Percentiles rank a stretch among this genome's conserved stretches.
phyloP scores from a whole-genome alignment of 2,329 filamentous ascomycete genomes.

The Fusarium zealandicum region DNA sequence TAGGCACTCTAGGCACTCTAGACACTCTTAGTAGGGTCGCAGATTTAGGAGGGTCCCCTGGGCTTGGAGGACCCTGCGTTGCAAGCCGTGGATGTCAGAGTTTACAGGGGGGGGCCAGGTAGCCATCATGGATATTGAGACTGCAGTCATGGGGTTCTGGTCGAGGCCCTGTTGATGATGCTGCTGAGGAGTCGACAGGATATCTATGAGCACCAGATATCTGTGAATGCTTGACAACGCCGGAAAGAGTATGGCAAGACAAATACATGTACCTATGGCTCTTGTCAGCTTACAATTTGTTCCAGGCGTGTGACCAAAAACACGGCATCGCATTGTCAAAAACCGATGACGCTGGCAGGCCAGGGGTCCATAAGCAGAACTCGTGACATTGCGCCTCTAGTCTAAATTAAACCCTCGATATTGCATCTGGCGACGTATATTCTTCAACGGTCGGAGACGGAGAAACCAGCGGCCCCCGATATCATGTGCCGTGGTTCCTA shows the following conservation, averaged over 20 bases:
- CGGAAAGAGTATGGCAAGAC: too few species aligned
- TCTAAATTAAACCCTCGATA: too few species aligned
- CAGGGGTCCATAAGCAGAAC: conserved; percentile 8
- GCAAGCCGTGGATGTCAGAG: not conserved
- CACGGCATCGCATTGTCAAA: conserved; percentile 4
- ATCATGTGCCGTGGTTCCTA: too few species aligned
- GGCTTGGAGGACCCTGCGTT: conserved; percentile 30
- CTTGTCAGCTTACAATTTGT: not conserved
- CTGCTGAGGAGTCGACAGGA: too few species aligned
- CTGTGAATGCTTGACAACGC: too few species aligned
- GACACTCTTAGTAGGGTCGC: conserved; percentile 5
- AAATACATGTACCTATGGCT: too few species aligned
- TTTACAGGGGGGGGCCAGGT: not conserved
- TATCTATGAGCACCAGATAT: too few species aligned
- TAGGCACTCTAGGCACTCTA: too few species aligned
- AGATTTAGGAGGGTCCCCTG: conserved; percentile 23
- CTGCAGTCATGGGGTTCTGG: not conserved
- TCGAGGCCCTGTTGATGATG: too few species aligned
- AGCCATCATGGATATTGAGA: not conserved
- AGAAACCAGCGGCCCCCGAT: too few species aligned
- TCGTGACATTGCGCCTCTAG: conserved; percentile 23
- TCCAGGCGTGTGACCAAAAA: not conserved
- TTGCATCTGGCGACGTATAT: too few species aligned
- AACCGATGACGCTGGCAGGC: conserved; percentile 31
- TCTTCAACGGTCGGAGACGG: too few species aligned